These are phyloP conservation scores for Termitomyces sp. DNA, from an alignment of 768 basidiomycete species.

Conservation along the genomic window DNA sequence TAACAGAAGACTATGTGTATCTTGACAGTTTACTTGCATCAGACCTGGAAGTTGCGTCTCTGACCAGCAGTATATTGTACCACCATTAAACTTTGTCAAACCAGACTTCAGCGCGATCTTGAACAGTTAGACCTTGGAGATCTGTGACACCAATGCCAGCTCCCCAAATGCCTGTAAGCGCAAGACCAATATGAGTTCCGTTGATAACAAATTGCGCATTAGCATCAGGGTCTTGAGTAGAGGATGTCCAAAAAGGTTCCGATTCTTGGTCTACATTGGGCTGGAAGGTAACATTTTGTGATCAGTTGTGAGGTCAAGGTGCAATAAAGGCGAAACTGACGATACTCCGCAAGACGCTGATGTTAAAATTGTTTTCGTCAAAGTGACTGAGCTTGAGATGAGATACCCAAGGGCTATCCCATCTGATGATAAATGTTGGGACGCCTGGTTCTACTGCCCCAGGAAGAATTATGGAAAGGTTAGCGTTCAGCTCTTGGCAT, in stretches of 20 bases:
- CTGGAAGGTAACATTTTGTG: not conserved
- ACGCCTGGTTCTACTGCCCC: conserved; percentile 13
- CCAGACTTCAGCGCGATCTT: conserved; percentile 21
- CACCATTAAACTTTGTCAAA: conserved; percentile 13
- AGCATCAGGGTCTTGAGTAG: too few relatives aligned
- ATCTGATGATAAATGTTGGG: conserved; percentile 18
- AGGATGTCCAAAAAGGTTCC: conserved; percentile 16
- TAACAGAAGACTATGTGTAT: not conserved
- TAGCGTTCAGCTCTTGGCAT: conserved; percentile 13
- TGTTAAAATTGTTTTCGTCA: conserved; percentile 18
- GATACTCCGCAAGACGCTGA: conserved; percentile 10
- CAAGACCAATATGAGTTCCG: conserved; percentile 10
- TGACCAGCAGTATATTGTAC: not conserved
- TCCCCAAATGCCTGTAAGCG: conserved; percentile 16
- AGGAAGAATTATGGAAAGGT: conserved; percentile 16
- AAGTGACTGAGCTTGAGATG: conserved; percentile 21
- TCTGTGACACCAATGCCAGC: conserved; percentile 12
- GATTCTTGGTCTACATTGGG: conserved; percentile 14
- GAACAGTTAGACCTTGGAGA: conserved; percentile 11
- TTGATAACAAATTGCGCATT: conserved; percentile 13
- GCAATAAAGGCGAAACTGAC: conserved; percentile 5
- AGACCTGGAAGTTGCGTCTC: not conserved
- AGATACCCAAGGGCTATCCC: conserved; percentile 12
- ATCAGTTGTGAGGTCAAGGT: not conserved
- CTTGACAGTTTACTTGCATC: not conserved